Conservation (phyloP, 495 filamentous ascomycete species). For the Daldinia grandis region DNA sequence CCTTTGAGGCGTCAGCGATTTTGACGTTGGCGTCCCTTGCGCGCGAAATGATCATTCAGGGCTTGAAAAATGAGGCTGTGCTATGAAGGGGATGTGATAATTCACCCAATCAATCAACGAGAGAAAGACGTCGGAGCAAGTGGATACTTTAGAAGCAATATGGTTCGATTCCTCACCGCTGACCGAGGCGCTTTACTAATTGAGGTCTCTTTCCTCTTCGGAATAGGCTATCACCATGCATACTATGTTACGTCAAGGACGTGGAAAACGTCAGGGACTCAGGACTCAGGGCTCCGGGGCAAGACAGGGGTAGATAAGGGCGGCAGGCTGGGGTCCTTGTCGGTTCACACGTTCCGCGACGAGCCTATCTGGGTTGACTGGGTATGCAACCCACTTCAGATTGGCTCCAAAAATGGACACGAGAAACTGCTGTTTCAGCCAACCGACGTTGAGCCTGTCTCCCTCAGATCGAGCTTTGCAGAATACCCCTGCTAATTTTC, state of each 20-base stretch:
- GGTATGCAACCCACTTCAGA: slow-evolving; percentile 39
- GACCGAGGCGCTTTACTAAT: slow-evolving; percentile 36
- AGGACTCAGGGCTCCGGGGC: slow-evolving; percentile 36
- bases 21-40: neutral
- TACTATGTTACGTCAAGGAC: slow-evolving; percentile 38
- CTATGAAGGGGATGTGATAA: slow-evolving; percentile 21
- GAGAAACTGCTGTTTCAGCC: slow-evolving; percentile 61
- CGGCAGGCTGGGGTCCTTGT: slow-evolving; percentile 32
- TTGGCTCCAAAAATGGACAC: slow-evolving; percentile 61
- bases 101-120: slow-evolving; percentile 39
- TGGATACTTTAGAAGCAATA: slow-evolving; percentile 28
- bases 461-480: slow-evolving; percentile 38
- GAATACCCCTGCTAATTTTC: slow-evolving; percentile 36
- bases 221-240: slow-evolving; percentile 39
- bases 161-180: slow-evolving; percentile 44
- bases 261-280: slow-evolving; percentile 20
- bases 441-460: slow-evolving; percentile 47
- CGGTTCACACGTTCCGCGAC: slow-evolving; percentile 39
- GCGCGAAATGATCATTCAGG: slow-evolving; percentile 22
- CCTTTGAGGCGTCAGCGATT: neutral
- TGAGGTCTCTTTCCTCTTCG: slow-evolving; percentile 35
- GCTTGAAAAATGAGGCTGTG: slow-evolving; percentile 35
- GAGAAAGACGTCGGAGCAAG: slow-evolving; percentile 29
- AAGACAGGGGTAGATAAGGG: slow-evolving; percentile 28
- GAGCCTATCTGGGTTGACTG: slow-evolving; percentile 41